These are phyloP conservation scores for Hygrocybe coccinea DNA, from an alignment of 768 basidiomycete species.

Conservation along the genomic window DNA sequence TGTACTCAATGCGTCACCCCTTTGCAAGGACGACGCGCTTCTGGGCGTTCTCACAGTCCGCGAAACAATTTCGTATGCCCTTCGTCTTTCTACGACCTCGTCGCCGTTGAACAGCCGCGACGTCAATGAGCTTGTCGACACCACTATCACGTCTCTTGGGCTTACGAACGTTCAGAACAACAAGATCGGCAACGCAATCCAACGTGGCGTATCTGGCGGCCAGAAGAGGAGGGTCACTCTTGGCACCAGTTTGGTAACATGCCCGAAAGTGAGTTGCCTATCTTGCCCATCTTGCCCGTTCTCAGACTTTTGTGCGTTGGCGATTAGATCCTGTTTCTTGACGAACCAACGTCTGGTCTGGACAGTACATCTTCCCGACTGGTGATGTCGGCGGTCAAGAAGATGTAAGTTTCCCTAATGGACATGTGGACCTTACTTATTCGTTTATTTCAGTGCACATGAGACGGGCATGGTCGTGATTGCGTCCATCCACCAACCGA, in stretches of 20 bases:
- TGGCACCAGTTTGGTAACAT: slow-evolving; percentile 55
- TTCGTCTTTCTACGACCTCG: slow-evolving; percentile 29
- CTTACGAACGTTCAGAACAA: slow-evolving; percentile 45
- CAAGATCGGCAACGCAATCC: slow-evolving; percentile 53
- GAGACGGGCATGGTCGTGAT: slow-evolving; percentile 47
- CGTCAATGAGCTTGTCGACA: slow-evolving; percentile 38
- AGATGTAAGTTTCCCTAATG: not conserved
- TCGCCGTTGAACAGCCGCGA: slow-evolving; percentile 11
- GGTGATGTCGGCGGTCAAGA: slow-evolving; percentile 40
- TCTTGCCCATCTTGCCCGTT: not conserved
- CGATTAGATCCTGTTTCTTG: slow-evolving; percentile 50
- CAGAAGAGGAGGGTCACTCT: slow-evolving; percentile 62
- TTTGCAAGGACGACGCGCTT: slow-evolving; percentile 51
- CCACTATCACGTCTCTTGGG: slow-evolving; percentile 44
- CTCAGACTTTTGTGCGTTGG: not conserved
- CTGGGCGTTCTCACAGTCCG: slow-evolving; percentile 54
- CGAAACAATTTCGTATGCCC: slow-evolving; percentile 50
- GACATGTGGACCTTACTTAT: not conserved
- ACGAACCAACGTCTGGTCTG: slow-evolving; percentile 58
- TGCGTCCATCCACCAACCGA: slow-evolving; percentile 66
- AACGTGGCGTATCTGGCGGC: slow-evolving; percentile 58
- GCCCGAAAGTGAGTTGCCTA: slow-evolving; percentile 33
- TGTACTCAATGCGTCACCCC: too few species aligned
- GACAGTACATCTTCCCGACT: slow-evolving; percentile 45
- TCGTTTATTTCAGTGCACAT: slow-evolving; percentile 22